A percentile compares a stretch with the other conserved stretches of the same genome.
These are phyloP conservation scores for Daldinia decipiens DNA, from an alignment of 495 filamentous ascomycete species.

Conservation along the genomic window DNA sequence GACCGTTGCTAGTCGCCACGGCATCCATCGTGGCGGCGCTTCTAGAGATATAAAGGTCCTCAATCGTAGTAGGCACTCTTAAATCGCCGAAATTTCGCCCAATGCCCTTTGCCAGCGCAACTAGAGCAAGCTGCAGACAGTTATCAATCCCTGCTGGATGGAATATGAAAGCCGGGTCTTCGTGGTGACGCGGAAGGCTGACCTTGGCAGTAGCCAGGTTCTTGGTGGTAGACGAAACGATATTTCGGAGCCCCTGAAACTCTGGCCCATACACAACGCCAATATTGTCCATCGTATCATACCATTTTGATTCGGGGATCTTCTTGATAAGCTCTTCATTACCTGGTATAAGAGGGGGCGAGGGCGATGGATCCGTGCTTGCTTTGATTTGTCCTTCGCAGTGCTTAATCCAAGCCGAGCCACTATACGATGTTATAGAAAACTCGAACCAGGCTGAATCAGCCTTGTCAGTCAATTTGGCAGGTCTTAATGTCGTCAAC, in stretches of 20 bases:
- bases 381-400: neutral
- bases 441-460: neutral
- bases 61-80: neutral
- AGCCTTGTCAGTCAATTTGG: neutral
- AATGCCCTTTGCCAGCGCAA: neutral
- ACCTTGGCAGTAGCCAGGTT: neutral
- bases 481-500: neutral
- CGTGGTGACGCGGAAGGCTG: neutral
- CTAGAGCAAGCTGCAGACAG: neutral
- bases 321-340: neutral
- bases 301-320: neutral
- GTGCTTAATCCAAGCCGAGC: neutral
- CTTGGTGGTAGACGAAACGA: neutral
- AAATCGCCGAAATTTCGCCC: neutral
- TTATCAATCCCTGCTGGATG: neutral
- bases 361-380: neutral
- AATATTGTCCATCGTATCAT: neutral
- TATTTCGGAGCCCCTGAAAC: neutral
- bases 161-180: conserved; percentile 1
- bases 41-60: neutral
- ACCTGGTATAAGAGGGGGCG: neutral
- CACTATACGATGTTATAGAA: neutral
- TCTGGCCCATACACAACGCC: neutral
- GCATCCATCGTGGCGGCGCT: neutral
- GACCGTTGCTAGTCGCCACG: neutral